Evolutionary conservation across 2,329 filamentous ascomycete species (phyloP), one percentile per base, ranked within the genome.

Genomic region (Intubia oerlemansii): DNA sequence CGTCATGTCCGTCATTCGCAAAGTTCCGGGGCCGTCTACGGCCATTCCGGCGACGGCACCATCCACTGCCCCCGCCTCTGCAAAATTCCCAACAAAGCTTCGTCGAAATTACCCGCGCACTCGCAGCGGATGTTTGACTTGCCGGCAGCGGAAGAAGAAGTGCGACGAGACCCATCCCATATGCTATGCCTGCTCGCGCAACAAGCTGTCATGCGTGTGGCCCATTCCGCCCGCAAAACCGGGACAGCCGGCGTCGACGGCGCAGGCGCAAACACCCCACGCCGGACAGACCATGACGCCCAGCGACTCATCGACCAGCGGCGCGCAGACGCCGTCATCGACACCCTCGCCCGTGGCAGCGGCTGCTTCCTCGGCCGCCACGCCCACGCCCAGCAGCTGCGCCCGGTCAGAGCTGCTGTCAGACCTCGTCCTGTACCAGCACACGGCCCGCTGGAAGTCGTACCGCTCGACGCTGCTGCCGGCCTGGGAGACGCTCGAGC

Each of bases 131-230:
- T 39, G 38, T 19, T 16, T 39, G 19, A 34, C 38, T 1, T 39
- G 38, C 15, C 38, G 38, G 2, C 38, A 37, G 29, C 30, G 38
- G 7, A 38, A 38, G 30, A 39, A 39, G 10, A 39, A 39, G 36
- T 39, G 38, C 24, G 38, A 39, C 17, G 38, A 39, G 27, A 17
- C 21, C 11, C 27, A 27, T 19, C 38, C 36, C 1, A n/a, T 20
- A 10, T 39, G 38, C 13, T n/a, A 27, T 1, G 34, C 26, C 13
- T 39, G 38, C 24, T 9, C 12, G n/a, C 36, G 38, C 18, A 38
- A 35, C 28, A 21, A 30, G 30, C 34, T 38, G 21, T 18, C 26
- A 7, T 39, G 38, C 13, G 24, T 29, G 7, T 39, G 38, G 38
- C 36, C 36, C 7, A 21, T n/a, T n/a, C n/a, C n/a, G n/a, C n/a